Conservation (phyloP, 2,329 filamentous ascomycete species). For the Ophiostoma himal-ulmi region DNA sequence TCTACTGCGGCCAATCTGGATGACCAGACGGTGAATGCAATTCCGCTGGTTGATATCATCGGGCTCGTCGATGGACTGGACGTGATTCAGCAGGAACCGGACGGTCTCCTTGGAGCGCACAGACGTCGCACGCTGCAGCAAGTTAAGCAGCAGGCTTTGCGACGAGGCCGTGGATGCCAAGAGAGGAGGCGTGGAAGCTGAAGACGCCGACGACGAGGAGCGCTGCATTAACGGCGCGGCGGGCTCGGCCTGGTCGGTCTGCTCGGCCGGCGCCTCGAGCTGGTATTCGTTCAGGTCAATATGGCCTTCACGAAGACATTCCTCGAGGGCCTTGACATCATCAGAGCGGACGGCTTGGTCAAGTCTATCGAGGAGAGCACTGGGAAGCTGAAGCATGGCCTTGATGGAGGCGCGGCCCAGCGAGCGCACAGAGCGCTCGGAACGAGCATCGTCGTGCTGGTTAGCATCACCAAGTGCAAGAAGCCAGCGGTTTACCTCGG, state of each 20-base stretch:
- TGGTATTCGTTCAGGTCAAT: constrained; percentile 31
- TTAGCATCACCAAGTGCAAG: constrained; percentile 74
- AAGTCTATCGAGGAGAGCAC: constrained; percentile 61
- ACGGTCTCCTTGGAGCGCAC: constrained; percentile 64
- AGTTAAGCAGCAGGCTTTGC: constrained; percentile 68
- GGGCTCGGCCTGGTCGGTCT: not conserved
- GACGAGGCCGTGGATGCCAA: constrained; percentile 31
- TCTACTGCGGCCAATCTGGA: constrained; percentile 79
- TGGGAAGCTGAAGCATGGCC: constrained; percentile 65
- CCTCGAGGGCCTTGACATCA: constrained; percentile 51
- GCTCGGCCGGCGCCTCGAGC: not conserved
- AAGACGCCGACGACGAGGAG: not conserved
- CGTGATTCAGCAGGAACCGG: constrained; percentile 59
- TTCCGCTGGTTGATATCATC: constrained; percentile 94
- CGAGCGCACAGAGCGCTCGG: constrained; percentile 68
- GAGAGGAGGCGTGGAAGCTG: not conserved
- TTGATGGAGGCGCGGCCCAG: constrained; percentile 71
- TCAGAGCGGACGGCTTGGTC: constrained; percentile 68
- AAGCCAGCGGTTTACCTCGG: constrained; percentile 83
- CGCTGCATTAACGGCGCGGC: not conserved
- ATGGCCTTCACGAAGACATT: constrained; percentile 54
- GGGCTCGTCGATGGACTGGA: constrained; percentile 71
- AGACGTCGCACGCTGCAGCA: constrained; percentile 72
- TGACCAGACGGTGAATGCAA: constrained; percentile 85
- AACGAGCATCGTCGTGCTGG: constrained; percentile 66